Conservation (phyloP, 2,329 filamentous ascomycete species). For the Thermothelomyces thermophilus region DNA sequence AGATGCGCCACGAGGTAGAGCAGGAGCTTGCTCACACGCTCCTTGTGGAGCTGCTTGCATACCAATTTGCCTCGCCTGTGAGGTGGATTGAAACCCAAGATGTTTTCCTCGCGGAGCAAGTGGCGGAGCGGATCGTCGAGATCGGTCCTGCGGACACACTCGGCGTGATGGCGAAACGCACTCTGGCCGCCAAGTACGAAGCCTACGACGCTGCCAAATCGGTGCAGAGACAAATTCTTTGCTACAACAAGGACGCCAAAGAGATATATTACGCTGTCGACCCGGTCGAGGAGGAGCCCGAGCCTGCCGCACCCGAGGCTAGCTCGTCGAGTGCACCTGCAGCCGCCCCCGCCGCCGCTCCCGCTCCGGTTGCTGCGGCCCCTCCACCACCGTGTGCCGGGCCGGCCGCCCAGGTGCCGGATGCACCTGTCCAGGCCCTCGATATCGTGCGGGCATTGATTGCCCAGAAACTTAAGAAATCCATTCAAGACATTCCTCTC, state of each 20-base stretch:
- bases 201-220: constrained; percentile 96
- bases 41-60: constrained; percentile 96
- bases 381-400: constrained; percentile 65
- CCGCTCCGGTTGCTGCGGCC: constrained; percentile 49
- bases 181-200: constrained; percentile 94
- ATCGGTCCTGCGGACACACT: constrained; percentile 95
- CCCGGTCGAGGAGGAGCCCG: constrained; percentile 83
- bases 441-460: constrained; percentile 86
- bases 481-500: constrained; percentile 77
- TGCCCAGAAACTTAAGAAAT: constrained; percentile 97
- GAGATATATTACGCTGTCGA: constrained; percentile 99
- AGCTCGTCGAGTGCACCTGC: constrained; percentile 40
- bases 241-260: constrained; percentile 98
- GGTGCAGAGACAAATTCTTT: constrained; percentile 92
- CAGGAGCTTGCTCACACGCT: constrained; percentile 98
- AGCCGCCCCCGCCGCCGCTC: constrained; percentile 39
- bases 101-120: constrained; percentile 96
- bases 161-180: constrained; percentile 95
- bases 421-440: constrained; percentile 79
- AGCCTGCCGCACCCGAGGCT: constrained; percentile 37
- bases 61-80: constrained; percentile 97
- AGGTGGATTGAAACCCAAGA: constrained; percentile 99
- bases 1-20: constrained; percentile 98
- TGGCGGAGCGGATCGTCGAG: constrained; percentile 94
- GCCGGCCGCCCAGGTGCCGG: constrained; percentile 78